Conservation (phyloP, 148 eudicot genomes). For the Oxyria digyna region DNA sequence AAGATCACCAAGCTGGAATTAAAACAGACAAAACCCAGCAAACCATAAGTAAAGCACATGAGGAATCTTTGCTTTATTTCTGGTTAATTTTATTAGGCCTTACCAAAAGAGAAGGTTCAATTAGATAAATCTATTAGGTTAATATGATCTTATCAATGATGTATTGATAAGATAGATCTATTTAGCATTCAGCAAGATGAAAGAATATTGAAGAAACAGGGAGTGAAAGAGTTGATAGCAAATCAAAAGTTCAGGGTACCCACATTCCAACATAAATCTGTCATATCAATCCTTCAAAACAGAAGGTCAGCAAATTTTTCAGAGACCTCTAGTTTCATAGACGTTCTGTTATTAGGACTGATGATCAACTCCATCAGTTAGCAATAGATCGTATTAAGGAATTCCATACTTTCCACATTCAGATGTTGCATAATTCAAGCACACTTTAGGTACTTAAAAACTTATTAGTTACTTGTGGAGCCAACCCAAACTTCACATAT, state of each 20-base stretch:
- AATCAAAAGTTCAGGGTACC: background rate
- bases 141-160: background rate
- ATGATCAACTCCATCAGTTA: too few species aligned
- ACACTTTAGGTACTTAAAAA: too few species aligned
- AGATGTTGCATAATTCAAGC: too few species aligned
- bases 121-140: background rate
- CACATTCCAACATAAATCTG: background rate
- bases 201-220: background rate
- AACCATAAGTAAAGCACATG: background rate
- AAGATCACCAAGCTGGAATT: slow-evolving; percentile 60
- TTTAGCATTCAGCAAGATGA: background rate
- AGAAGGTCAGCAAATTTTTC: background rate
- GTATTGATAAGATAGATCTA: background rate
- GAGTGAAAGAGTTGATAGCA: background rate
- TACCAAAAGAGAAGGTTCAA: background rate
- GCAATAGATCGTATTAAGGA: too few species aligned
- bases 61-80: background rate
- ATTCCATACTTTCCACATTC: too few species aligned
- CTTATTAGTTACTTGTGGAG: too few species aligned
- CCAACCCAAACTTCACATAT: too few species aligned
- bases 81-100: background rate
- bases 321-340: background rate
- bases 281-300: background rate
- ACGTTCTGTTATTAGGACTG: background rate
- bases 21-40: background rate